Conservation (phyloP, 306 rosid species). For the Dicorynia guianensis region DNA sequence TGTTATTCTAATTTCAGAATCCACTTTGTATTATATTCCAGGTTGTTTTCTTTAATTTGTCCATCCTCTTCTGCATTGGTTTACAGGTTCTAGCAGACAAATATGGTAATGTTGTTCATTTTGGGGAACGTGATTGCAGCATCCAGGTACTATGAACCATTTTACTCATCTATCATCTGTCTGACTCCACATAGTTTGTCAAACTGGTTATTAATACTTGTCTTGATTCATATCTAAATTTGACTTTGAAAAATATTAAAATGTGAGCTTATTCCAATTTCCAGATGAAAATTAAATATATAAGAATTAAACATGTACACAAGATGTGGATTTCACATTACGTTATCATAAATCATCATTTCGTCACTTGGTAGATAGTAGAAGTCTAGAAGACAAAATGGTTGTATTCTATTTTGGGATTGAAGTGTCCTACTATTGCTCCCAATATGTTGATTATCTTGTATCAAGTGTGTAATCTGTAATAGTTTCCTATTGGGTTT, state of each 20-base stretch:
- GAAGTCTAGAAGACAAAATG: background rate
- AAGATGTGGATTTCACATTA: slow-evolving; percentile 15
- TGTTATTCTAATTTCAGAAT: slow-evolving; percentile 1
- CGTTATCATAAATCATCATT: background rate
- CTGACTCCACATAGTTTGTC: slow-evolving; percentile 16
- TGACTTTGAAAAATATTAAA: slow-evolving; percentile 11
- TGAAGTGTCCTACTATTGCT: slow-evolving; percentile 8
- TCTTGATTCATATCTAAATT: slow-evolving; percentile 21
- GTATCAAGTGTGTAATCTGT: background rate
- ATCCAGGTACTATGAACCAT: slow-evolving; percentile 73
- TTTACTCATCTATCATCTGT: slow-evolving; percentile 26
- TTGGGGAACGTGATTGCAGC: slow-evolving; percentile 99
- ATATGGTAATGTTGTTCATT: slow-evolving; percentile 92
- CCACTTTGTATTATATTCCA: slow-evolving; percentile 2
- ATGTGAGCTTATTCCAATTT: slow-evolving; percentile 21
- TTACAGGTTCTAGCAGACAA: slow-evolving; percentile 94
- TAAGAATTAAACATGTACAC: background rate
- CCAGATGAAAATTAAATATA: slow-evolving; percentile 11
- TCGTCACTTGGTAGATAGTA: too few species aligned
- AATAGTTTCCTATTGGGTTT: slow-evolving; percentile 14
- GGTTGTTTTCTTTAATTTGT: slow-evolving; percentile 26
- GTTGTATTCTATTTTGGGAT: slow-evolving; percentile 25
- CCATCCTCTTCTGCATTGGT: slow-evolving; percentile 36
- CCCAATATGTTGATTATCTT: slow-evolving; percentile 13
- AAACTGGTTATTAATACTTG: slow-evolving; percentile 28